These are phyloP conservation scores for Plasmodium yoelii DNA, from an alignment of 169 alveolate genomes.

Conservation along the genomic window DNA sequence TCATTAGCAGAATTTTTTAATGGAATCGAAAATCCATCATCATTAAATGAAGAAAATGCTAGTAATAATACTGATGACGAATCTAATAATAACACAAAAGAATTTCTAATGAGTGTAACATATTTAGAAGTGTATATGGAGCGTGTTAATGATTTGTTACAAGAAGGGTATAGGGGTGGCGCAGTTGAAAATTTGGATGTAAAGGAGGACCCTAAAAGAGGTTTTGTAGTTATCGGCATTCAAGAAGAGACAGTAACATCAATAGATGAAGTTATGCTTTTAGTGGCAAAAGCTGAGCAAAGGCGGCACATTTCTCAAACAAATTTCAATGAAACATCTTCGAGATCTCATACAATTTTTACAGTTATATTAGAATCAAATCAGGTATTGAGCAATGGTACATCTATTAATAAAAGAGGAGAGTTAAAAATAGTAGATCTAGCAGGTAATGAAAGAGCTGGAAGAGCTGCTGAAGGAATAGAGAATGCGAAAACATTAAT, in stretches of 20 bases:
- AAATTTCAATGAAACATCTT: slow-evolving; percentile 88
- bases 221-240: slow-evolving; percentile 87
- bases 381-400: slow-evolving; percentile 80
- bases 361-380: slow-evolving; percentile 83
- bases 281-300: slow-evolving; percentile 86
- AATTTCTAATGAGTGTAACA: slow-evolving; percentile 87
- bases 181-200: slow-evolving; percentile 85
- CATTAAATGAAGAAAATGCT: slow-evolving; percentile 81
- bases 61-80: slow-evolving; percentile 82
- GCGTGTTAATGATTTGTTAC: slow-evolving; percentile 88
- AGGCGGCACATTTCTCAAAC: slow-evolving; percentile 88
- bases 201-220: slow-evolving; percentile 90
- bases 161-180: slow-evolving; percentile 84
- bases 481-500: slow-evolving; percentile 81
- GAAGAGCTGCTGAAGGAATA: slow-evolving; percentile 85
- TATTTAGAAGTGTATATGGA: slow-evolving; percentile 90
- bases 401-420: slow-evolving; percentile 82
- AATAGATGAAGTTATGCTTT: slow-evolving; percentile 86
- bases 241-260: slow-evolving; percentile 86
- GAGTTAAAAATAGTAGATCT: slow-evolving; percentile 84
- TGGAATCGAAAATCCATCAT: slow-evolving; percentile 83
- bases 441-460: slow-evolving; percentile 87
- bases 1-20: slow-evolving; percentile 87
- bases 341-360: slow-evolving; percentile 89
- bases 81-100: slow-evolving; percentile 83